Evolutionary conservation across 2,329 filamentous ascomycete genomes (phyloP).

Genomic region (Colletotrichum sp.): DNA sequence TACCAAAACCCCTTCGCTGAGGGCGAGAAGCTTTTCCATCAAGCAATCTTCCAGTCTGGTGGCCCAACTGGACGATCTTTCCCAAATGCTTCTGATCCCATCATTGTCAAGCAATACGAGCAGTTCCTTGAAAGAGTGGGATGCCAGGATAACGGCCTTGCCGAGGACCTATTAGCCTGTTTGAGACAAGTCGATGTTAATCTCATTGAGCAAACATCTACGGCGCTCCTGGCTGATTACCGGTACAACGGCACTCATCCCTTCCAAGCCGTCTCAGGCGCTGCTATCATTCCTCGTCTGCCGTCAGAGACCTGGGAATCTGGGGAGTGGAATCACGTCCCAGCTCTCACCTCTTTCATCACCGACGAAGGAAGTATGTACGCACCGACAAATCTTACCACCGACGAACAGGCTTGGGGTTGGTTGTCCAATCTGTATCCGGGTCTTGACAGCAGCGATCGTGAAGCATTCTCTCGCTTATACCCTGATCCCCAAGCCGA

Average conservation of each 20-base stretch:
- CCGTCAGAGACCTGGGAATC: background rate
- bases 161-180: slow-evolving; percentile 40
- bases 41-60: slow-evolving; percentile 40
- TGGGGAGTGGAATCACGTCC: background rate
- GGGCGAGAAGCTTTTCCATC: slow-evolving; percentile 34
- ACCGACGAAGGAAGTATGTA: slow-evolving; percentile 8
- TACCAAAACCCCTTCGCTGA: slow-evolving; percentile 39
- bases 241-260: background rate
- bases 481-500: slow-evolving; percentile 1
- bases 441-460: background rate
- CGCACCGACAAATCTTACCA: slow-evolving; percentile 2
- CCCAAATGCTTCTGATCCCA: slow-evolving; percentile 35
- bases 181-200: slow-evolving; percentile 39
- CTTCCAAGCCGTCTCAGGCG: background rate
- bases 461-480: background rate
- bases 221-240: background rate
- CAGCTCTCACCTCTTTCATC: background rate
- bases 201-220: slow-evolving; percentile 30
- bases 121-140: slow-evolving; percentile 31
- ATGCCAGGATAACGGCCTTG: slow-evolving; percentile 28
- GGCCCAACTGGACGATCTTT: slow-evolving; percentile 41
- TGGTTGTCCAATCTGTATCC: slow-evolving; percentile 7
- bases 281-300: background rate
- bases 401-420: background rate
- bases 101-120: slow-evolving; percentile 36